Evolutionary conservation across 208 protist species (phyloP), one percentile per base, ranked within the genome.

Genomic region (Acanthamoeba quina): DNA sequence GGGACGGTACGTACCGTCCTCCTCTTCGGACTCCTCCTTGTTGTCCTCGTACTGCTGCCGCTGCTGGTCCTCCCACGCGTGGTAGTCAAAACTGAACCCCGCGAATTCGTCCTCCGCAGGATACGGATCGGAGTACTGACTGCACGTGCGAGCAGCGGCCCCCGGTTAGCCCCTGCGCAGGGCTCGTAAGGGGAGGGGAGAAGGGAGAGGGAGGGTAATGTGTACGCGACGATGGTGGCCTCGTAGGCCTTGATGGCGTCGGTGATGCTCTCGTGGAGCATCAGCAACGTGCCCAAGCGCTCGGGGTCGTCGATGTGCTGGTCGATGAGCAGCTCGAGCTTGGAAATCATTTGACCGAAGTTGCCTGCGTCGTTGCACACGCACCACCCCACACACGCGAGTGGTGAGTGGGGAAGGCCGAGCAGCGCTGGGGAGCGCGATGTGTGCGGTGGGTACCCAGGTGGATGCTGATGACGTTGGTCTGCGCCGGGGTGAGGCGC

Each of bases 301-400:
- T 92, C 86, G 15, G 86, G 60, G 1, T 92, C 86, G 47, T 92
- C 86, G 44, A 92, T 92, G 66, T 92, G 86, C 37, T 92, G 60
- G 4, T 92, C 66, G 19, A 92, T 92, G 24, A 92, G 86, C 24
- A 92, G 86, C 62, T 92, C 86, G 60, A 92, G 86, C 44, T 92
- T 92, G 54, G 86, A 92, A 10, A 92, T 78, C 86, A 92, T 92
- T n/a, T 92, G 47, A 9, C 86, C 86, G 54, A 92, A 92, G 47
- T 92, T 92, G 60, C 86, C 86, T 92, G 62, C 24, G 5, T 17
- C 15, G 11, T 19, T 0, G 62, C 6, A 37, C 37, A 37, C 37
- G 37, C 37, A 37, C 37, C 37, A 37, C 2, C 52, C 2, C 52
- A 5, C 52, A 56, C 52, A 17, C 52, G 6, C 52, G 15, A 19